Base-by-base conservation (phyloP, 139 green algal genomes). In the Chlamydomonas sphaeroides region DNA sequence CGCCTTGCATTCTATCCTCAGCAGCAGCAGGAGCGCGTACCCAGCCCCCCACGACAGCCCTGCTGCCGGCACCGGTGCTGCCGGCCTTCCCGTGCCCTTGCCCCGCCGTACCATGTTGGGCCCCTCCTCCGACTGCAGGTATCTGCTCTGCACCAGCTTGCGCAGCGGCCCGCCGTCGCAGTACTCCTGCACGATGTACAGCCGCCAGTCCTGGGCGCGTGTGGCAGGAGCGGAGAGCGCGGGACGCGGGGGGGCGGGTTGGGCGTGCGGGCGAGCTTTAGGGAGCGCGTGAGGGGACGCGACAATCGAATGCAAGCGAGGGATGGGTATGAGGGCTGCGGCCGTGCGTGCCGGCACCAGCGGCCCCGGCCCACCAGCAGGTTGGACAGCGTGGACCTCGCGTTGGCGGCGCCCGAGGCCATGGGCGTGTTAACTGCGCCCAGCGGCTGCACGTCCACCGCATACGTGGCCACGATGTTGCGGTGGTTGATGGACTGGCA, bases 131-230 rank as follows among this genome's bases (percentile, higher is more conserved):
- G 61, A 38, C n/a, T 63, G 61, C 30, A 81, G 74, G 74, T 71
- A 81, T 20, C 48, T 41, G 8, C 53, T 59, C 42, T 72, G 59
- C 20, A 83, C 71, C 20, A 78, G n/a, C 45, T 82, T 72, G 59
- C 56, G 57, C 38, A 83, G 73, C 7, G 59, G 68, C 21, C 67
- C 75, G 3, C 65, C 83, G 51, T 86, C 75, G 32, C 80, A 87
- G 42, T 80, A 90, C 76, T 90, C 86, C 70, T 87, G 85, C 33
- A 90, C 80, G 32, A 90, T 84, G 67, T 85, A 85, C 51, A 90
- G 65, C 69, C 84, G 79, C 71, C 83, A 90, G n/a, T 81, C 85
- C 68, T 84, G 38, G 49, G 32, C n/a, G n/a, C n/a, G n/a, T n/a
- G n/a, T n/a, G n/a, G n/a, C n/a, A n/a, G n/a, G n/a, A n/a, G n/a